Conservation (phyloP, 2,329 filamentous ascomycete species). For the Xylariaceae sp. region DNA sequence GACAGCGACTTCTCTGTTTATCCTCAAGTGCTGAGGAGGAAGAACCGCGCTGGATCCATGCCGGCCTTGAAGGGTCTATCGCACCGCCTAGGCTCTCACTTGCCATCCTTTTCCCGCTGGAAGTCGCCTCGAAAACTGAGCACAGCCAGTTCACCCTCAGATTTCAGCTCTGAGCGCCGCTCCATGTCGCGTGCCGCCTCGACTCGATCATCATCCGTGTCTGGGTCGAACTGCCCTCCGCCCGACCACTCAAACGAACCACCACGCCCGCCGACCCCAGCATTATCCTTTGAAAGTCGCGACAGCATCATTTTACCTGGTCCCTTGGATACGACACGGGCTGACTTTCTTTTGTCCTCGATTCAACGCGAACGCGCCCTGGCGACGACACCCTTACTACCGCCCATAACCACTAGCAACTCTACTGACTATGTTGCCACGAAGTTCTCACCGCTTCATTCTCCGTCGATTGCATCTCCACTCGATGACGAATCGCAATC, state of each 20-base stretch:
- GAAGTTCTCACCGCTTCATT: conserved; percentile 77
- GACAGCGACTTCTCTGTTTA: conserved; percentile 52
- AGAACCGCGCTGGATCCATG: conserved; percentile 52
- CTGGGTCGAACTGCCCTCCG: conserved; percentile 49
- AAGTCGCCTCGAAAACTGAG: conserved; percentile 42
- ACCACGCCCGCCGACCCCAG: conserved; percentile 55
- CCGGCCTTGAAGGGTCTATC: conserved; percentile 58
- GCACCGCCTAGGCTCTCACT: conserved; percentile 59
- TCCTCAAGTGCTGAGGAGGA: conserved; percentile 44
- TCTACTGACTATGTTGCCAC: conserved; percentile 40
- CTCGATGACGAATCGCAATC: conserved; percentile 37
- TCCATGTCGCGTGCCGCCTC: conserved; percentile 64
- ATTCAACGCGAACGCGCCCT: conserved; percentile 55
- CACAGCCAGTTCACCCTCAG: conserved; percentile 59
- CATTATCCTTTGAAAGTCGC: conserved; percentile 55
- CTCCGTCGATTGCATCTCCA: conserved; percentile 68
- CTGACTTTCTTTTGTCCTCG: conserved; percentile 45
- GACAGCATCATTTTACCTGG: conserved; percentile 48
- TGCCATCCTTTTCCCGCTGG: conserved; percentile 49
- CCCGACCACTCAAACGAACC: conserved; percentile 46
- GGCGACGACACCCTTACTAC: conserved; percentile 77
- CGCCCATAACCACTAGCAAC: conserved; percentile 66
- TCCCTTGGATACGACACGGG: conserved; percentile 48
- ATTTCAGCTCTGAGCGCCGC: conserved; percentile 74
- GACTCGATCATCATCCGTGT: conserved; percentile 73